phyloP scores from a whole-genome alignment of 306 rosid genomes.

The Cucumis hystrix region DNA sequence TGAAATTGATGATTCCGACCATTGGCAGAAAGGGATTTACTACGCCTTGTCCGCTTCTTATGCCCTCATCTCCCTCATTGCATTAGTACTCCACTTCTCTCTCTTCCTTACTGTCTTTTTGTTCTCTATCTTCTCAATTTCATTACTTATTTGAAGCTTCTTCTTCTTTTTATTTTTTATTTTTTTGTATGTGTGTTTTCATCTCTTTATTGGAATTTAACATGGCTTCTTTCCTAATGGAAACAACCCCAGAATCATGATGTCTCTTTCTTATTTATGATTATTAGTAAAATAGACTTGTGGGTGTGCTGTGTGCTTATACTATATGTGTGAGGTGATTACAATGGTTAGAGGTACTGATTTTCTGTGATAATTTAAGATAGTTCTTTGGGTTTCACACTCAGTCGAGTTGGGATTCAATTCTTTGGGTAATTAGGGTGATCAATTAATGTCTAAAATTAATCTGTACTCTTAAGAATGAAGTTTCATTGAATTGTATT shows the following conservation, averaged over 20 bases:
- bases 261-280: neutral
- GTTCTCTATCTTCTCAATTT: neutral
- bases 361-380: neutral
- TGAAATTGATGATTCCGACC: slow-evolving; percentile 15
- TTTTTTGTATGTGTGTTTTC: neutral
- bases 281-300: too few species aligned
- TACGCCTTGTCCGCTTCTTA: slow-evolving; percentile 29
- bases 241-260: neutral
- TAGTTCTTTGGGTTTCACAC: neutral
- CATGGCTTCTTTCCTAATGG: neutral
- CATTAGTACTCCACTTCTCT: slow-evolving; percentile 28
- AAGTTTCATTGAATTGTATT: neutral
- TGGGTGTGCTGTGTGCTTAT: neutral
- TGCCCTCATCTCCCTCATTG: slow-evolving; percentile 38
- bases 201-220: neutral
- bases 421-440: neutral
- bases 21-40: slow-evolving; percentile 28
- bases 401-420: neutral
- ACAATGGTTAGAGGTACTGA: neutral
- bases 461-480: neutral
- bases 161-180: too few species aligned
- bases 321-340: neutral
- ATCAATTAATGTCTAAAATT: neutral
- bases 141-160: neutral
- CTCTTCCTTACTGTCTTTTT: neutral